A percentile compares a stretch with the other conserved stretches of the same genome.
Conservation (phyloP, 345 rosid genomes). For the Durio zibethinus region DNA sequence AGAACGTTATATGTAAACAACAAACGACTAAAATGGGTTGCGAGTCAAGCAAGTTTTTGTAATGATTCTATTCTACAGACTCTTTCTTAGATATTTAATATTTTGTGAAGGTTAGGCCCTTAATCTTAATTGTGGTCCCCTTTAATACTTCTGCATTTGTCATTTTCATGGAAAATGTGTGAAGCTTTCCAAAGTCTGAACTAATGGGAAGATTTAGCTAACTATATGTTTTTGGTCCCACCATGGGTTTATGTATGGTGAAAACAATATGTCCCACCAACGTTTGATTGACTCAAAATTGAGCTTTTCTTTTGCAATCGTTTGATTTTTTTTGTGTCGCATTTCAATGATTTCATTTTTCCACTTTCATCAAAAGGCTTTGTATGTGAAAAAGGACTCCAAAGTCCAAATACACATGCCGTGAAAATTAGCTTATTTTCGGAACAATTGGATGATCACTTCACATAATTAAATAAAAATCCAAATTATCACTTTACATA, state of each 20-base stretch:
- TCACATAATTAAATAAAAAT: not conserved
- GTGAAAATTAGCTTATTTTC: not conserved
- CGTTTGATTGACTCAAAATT: not conserved
- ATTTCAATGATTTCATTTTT: not conserved
- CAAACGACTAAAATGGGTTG: not conserved
- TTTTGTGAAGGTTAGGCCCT: not conserved
- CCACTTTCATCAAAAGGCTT: not conserved
- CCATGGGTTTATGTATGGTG: not conserved
- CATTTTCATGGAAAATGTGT: constrained; percentile 30
- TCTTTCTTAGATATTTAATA: not conserved
- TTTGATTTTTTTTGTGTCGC: not conserved
- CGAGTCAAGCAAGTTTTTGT: not conserved
- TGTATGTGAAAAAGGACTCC: not conserved
- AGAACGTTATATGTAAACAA: not conserved
- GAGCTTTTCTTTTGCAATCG: not conserved
- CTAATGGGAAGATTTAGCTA: constrained; percentile 18
- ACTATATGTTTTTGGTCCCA: constrained; percentile 11
- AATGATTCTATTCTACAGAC: not conserved
- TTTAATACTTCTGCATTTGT: constrained; percentile 3
- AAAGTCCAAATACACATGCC: not conserved
- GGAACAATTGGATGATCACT: not conserved
- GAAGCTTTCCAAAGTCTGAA: constrained; percentile 18
- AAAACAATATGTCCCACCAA: not conserved
- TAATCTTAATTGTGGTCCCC: constrained; percentile 25
- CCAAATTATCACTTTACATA: not conserved